Conservation (phyloP, 2,329 filamentous ascomycete species). For the Knufia petricola region DNA sequence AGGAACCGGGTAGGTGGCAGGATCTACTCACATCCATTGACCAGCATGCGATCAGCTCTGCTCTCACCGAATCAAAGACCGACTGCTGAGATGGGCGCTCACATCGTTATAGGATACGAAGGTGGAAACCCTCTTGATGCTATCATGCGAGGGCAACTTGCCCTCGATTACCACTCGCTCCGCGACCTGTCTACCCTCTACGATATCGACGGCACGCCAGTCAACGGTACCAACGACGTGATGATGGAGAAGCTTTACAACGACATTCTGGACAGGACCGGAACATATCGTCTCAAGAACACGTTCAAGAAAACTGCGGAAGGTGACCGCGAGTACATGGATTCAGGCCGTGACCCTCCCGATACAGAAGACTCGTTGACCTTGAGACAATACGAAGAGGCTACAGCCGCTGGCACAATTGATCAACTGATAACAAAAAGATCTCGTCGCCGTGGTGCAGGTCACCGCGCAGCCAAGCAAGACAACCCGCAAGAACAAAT, state of each 20-base stretch:
- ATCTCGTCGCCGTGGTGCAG: constrained; percentile 34
- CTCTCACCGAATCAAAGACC: constrained; percentile 49
- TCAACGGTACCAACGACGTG: constrained; percentile 68
- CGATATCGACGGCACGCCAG: constrained; percentile 54
- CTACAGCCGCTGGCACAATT: constrained; percentile 49
- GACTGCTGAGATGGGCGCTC: constrained; percentile 93
- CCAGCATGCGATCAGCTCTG: constrained; percentile 47
- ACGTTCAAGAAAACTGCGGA: constrained; percentile 62
- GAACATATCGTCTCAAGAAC: constrained; percentile 75
- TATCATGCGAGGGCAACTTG: constrained; percentile 81
- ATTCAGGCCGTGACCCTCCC: constrained; percentile 69
- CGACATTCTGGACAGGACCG: constrained; percentile 83
- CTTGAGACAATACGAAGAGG: constrained; percentile 64
- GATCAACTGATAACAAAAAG: constrained; percentile 34
- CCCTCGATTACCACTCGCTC: constrained; percentile 73
- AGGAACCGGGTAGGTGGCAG: constrained; percentile 79
- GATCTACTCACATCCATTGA: constrained; percentile 73
- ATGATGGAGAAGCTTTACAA: constrained; percentile 90
- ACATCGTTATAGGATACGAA: constrained; percentile 96
- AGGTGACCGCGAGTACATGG: constrained; percentile 72
- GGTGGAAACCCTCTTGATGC: constrained; percentile 88
- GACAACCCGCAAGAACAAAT: constrained; percentile 54
- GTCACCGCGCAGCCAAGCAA: constrained; percentile 41
- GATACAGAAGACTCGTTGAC: constrained; percentile 63
- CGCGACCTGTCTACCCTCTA: constrained; percentile 77